Percentiles rank a stretch among this genome's conserved stretches.
Evolutionary conservation across 495 filamentous ascomycete genomes (phyloP).

Genomic region (Podospora australis): DNA sequence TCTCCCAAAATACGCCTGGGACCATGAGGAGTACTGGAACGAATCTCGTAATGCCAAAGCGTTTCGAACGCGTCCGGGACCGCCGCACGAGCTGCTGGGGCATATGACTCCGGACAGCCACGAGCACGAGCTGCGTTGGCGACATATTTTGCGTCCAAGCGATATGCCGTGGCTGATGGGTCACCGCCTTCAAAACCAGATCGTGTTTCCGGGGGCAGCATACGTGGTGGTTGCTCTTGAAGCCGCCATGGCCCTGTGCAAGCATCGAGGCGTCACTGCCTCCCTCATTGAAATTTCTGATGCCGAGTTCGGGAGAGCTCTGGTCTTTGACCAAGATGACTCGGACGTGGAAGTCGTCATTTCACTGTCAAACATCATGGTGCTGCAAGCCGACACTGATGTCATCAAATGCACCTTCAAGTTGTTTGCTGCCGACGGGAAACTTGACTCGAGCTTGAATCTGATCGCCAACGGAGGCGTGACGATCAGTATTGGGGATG

Average conservation of each 20-base stretch:
- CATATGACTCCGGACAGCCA: slow-evolving; percentile 20
- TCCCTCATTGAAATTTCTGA: slow-evolving; percentile 17
- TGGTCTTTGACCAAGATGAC: slow-evolving; percentile 14
- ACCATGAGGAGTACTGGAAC: slow-evolving; percentile 41
- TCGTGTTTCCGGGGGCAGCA: slow-evolving; percentile 49
- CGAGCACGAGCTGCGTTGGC: slow-evolving; percentile 33
- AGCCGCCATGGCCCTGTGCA: slow-evolving; percentile 11
- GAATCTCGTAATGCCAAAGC: slow-evolving; percentile 36
- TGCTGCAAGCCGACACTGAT: not conserved
- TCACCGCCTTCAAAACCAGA: slow-evolving; percentile 33
- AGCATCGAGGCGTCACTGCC: not conserved
- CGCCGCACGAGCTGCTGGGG: slow-evolving; percentile 40
- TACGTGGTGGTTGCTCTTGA: slow-evolving; percentile 46
- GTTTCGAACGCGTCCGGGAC: slow-evolving; percentile 10
- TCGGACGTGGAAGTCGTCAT: slow-evolving; percentile 15
- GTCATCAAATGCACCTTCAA: not conserved
- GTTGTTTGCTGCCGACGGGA: not conserved
- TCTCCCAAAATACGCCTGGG: slow-evolving; percentile 46
- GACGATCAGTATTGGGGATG: not conserved
- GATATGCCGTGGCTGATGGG: slow-evolving; percentile 42
- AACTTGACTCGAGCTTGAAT: slow-evolving; percentile 7
- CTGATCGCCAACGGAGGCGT: not conserved
- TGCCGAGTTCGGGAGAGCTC: slow-evolving; percentile 9
- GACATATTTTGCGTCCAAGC: slow-evolving; percentile 28
- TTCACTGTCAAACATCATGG: slow-evolving; percentile 6